Conservation (phyloP, 257 asterid species). For the Penstemon davidsonii region DNA sequence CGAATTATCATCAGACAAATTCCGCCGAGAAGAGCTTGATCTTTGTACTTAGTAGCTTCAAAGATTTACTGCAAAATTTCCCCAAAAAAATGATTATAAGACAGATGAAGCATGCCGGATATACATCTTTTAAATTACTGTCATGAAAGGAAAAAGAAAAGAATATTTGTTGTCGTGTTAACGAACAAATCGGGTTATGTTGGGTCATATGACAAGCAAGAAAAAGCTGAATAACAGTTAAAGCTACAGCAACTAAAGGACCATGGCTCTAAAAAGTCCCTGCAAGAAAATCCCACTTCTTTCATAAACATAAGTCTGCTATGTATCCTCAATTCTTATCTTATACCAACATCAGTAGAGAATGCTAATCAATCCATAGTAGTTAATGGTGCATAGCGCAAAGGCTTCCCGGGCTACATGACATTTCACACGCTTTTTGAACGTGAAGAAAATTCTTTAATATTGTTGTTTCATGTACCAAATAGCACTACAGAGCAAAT, state of each 20-base stretch:
- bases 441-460: no score
- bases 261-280: not conserved
- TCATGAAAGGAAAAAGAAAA: no score
- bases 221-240: not conserved
- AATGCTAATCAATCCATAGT: not conserved
- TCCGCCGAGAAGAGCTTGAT: not conserved
- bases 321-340: not conserved
- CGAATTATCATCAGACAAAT: slow-evolving; percentile 7
- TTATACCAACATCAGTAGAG: not conserved
- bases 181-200: not conserved
- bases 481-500: no score
- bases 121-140: no score
- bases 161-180: no score
- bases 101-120: not conserved
- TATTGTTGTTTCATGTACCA: no score
- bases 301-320: no score
- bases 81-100: not conserved
- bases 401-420: no score
- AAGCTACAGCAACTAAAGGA: no score
- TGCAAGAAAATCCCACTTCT: not conserved
- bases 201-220: not conserved
- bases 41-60: not conserved
- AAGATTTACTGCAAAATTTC: slow-evolving; percentile 12
- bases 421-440: no score
- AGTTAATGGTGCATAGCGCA: no score